Evolutionary conservation across 192 early-diverging fungal species (phyloP).

Genomic region (Jimgerdemannia flammicorona): DNA sequence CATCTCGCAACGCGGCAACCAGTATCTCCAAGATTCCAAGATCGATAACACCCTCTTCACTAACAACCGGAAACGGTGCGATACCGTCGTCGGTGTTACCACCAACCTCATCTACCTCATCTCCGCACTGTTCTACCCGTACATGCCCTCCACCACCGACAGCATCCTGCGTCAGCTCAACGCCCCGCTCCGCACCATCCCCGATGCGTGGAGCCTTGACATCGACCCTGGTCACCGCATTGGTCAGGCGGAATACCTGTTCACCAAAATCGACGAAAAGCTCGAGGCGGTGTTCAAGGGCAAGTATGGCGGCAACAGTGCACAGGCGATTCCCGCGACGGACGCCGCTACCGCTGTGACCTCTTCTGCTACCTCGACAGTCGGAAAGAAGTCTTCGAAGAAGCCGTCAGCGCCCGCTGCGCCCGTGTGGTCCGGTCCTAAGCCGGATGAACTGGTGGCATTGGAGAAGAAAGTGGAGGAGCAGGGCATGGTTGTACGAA

Average conservation of each 20-base stretch:
- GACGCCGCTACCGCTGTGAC: neutral
- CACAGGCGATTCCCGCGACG: neutral
- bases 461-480: slow-evolving; percentile 54
- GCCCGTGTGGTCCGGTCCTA: slow-evolving; percentile 36
- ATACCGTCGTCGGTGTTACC: slow-evolving; percentile 79
- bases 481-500: slow-evolving; percentile 51
- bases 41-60: slow-evolving; percentile 87
- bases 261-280: slow-evolving; percentile 85
- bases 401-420: slow-evolving; percentile 15
- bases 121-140: slow-evolving; percentile 83
- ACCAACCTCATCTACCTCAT: slow-evolving; percentile 90
- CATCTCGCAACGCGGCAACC: slow-evolving; percentile 92
- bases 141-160: slow-evolving; percentile 85
- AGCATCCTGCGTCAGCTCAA: slow-evolving; percentile 84
- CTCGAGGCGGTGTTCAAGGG: slow-evolving; percentile 71
- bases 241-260: slow-evolving; percentile 87
- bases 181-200: slow-evolving; percentile 69
- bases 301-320: slow-evolving; percentile 73
- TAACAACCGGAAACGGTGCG: slow-evolving; percentile 74
- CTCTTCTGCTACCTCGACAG: slow-evolving; percentile 14
- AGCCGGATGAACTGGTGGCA: slow-evolving; percentile 43
- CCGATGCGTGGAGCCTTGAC: slow-evolving; percentile 73
- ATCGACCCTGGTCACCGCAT: slow-evolving; percentile 81
- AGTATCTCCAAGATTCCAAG: slow-evolving; percentile 90
- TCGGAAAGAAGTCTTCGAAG: slow-evolving; percentile 28